Conservation (phyloP, 2,329 filamentous ascomycete genomes). For the Pyrenophora teres region DNA sequence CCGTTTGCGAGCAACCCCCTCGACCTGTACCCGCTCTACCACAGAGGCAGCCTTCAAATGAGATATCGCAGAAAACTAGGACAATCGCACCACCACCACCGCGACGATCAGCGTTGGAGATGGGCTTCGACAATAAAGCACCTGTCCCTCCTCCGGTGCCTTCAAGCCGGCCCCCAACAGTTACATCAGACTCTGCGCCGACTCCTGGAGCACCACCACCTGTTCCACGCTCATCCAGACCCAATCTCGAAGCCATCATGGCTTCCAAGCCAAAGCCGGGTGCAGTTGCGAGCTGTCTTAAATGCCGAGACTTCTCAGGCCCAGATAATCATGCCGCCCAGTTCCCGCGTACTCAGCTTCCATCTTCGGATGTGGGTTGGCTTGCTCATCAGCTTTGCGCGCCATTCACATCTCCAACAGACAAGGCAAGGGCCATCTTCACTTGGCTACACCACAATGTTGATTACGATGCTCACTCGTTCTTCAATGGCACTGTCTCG, state of each 20-base stretch:
- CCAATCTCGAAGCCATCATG: slow-evolving; percentile 62
- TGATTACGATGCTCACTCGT: slow-evolving; percentile 77
- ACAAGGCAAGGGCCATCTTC: slow-evolving; percentile 92
- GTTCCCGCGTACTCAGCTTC: slow-evolving; percentile 74
- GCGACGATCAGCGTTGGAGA: slow-evolving; percentile 54
- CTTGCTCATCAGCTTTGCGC: slow-evolving; percentile 78
- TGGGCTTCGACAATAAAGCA: slow-evolving; percentile 53
- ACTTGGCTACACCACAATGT: slow-evolving; percentile 97
- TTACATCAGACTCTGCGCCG: slow-evolving; percentile 7
- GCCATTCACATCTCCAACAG: slow-evolving; percentile 79
- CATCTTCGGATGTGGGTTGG: slow-evolving; percentile 69
- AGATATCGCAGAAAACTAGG: slow-evolving; percentile 16
- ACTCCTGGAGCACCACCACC: slow-evolving; percentile 51
- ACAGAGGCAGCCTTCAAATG: slow-evolving; percentile 15
- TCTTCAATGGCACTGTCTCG: slow-evolving; percentile 73
- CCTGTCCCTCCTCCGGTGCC: slow-evolving; percentile 42
- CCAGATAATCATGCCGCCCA: slow-evolving; percentile 78
- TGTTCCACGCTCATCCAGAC: slow-evolving; percentile 59
- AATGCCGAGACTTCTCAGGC: slow-evolving; percentile 84
- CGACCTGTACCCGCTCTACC: slow-evolving; percentile 24
- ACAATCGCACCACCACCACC: slow-evolving; percentile 40
- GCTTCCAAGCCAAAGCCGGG: slow-evolving; percentile 48
- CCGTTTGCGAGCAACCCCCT: slow-evolving; percentile 12
- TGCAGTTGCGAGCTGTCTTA: slow-evolving; percentile 62
- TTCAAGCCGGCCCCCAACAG: slow-evolving; percentile 24